Base-by-base conservation (phyloP, 257 asterid genomes). In the Fraxinus cuspidata region DNA sequence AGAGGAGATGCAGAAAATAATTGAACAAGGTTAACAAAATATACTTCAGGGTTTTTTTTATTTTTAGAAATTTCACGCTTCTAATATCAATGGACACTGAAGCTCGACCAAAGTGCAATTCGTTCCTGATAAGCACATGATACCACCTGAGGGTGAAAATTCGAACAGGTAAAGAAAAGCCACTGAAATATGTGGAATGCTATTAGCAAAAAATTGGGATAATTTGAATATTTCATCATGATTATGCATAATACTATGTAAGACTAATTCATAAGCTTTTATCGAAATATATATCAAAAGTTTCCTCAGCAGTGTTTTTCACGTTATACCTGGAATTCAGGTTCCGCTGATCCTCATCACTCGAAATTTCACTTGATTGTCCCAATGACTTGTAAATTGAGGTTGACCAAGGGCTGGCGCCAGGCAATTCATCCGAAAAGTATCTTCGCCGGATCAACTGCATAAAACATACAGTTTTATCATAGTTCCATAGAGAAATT, bases 371-470 rank as follows among this genome's bases (percentile, higher is more conserved):
- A 81, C 88, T 84, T 25, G 94, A 84, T 78, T 82, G 88, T 49
- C 81, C 71, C 42, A 84, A 64, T 77, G 96, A 77, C 80, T 89
- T 72, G 78, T 83, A 81, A 77, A 88, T 79, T 49, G 78, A 76
- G 31, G 82, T 51, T 73, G 98, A 84, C 98, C 97, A 93, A 35
- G 95, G 87, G 77, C 81, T 72, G 77, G 89, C 82, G 75, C 90
- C 93, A 18, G 98, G 97, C 76, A 89, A 84, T 69, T 90, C 97
- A 85, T 95, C 98, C 31, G 98, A 92, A 88, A 93, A 95, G 88
- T 95, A 95, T 84, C 99, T 91, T 85, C 99, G 86, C 88, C 97
- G 86, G 79, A 95, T 91, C 86, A 95, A 88, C 99, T 95, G 88
- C 83, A 82, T 42, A 74, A 11, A 80, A 72, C 56, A 70, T 25